Conservation (phyloP, 2,329 filamentous ascomycete genomes). For the Macroventuria anomochaeta region DNA sequence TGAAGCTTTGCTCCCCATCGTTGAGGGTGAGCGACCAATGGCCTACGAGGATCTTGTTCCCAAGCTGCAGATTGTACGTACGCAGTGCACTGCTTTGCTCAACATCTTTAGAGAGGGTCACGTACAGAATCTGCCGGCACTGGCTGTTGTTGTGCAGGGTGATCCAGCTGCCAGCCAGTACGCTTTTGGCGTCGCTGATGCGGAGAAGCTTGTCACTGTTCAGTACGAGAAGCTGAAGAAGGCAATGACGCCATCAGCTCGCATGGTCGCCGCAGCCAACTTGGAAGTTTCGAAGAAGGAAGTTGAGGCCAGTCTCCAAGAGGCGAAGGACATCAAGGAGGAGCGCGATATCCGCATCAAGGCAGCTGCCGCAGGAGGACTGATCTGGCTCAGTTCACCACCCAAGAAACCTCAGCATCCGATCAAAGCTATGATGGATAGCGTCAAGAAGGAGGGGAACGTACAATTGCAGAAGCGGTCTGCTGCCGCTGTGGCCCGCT, state of each 20-base stretch:
- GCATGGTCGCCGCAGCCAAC: conserved; percentile 80
- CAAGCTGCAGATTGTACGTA: conserved; percentile 85
- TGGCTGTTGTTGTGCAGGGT: conserved; percentile 92
- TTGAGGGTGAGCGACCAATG: conserved; percentile 80
- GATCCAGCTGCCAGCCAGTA: conserved; percentile 89
- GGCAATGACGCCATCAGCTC: conserved; percentile 84
- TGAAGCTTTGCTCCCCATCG: conserved; percentile 72
- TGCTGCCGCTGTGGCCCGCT: conserved; percentile 79
- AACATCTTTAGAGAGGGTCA: conserved; percentile 82
- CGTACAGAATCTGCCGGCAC: conserved; percentile 70
- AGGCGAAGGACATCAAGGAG: conserved; percentile 79
- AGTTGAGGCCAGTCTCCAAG: conserved; percentile 74
- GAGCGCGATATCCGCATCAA: conserved; percentile 84
- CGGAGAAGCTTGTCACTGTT: conserved; percentile 82
- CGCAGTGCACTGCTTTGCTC: conserved; percentile 88
- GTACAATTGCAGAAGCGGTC: conserved; percentile 85
- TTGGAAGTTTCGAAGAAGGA: conserved; percentile 78
- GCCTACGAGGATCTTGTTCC: conserved; percentile 91
- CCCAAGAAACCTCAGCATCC: conserved; percentile 93
- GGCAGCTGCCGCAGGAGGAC: conserved; percentile 82
- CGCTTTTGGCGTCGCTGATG: conserved; percentile 86
- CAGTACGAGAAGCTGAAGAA: conserved; percentile 92
- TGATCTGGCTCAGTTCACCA: conserved; percentile 84
- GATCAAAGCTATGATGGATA: conserved; percentile 98
- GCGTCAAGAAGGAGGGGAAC: conserved; percentile 93